A percentile compares a stretch with the other conserved stretches of the same genome.
These are phyloP conservation scores for Erigeron canadensis DNA, from an alignment of 129 eudicot species.

Conservation along the genomic window DNA sequence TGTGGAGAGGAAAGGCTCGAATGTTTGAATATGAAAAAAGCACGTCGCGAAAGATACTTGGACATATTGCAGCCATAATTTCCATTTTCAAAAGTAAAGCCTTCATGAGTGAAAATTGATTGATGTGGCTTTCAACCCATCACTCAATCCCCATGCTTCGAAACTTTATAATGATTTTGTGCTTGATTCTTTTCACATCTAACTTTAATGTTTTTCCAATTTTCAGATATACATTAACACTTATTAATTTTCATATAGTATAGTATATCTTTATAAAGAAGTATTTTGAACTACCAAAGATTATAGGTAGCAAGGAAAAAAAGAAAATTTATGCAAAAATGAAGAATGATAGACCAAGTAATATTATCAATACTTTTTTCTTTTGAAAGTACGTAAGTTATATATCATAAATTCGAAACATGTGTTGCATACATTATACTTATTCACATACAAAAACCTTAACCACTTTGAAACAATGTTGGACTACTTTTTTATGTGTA, in stretches of 20 bases:
- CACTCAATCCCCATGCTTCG: conserved; percentile 22
- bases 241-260: neutral
- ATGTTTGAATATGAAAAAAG: too few relatives aligned
- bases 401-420: too few relatives aligned
- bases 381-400: too few relatives aligned
- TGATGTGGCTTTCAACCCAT: conserved; percentile 24
- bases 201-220: neutral
- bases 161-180: conserved; percentile 16
- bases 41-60: neutral
- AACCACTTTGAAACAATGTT: too few relatives aligned
- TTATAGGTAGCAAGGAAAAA: too few relatives aligned
- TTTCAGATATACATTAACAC: neutral
- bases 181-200: conserved; percentile 22
- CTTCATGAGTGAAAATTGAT: conserved; percentile 1
- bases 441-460: too few relatives aligned
- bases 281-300: neutral
- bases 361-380: too few relatives aligned
- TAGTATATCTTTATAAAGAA: neutral
- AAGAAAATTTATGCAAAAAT: too few relatives aligned
- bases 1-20: too few relatives aligned
- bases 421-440: too few relatives aligned
- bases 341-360: too few relatives aligned
- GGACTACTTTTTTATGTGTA: too few relatives aligned
- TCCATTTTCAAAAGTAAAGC: neutral
- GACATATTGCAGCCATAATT: neutral